Base-by-base conservation (phyloP, 257 asterid genomes). In the Solanum ossicruentum region DNA sequence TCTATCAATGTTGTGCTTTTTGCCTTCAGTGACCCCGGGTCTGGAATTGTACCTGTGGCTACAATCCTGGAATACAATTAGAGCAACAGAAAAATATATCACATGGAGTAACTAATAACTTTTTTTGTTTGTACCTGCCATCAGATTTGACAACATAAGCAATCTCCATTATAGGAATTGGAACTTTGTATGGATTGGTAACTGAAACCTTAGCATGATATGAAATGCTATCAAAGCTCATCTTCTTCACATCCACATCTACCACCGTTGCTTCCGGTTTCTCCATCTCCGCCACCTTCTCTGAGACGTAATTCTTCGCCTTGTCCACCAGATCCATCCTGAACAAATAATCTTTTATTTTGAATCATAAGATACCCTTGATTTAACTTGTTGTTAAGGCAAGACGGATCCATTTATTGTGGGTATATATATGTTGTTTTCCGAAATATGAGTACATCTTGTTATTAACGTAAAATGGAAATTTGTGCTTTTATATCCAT, bases 21-120 rank as follows among this genome's bases (percentile, higher is more conserved):
- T 2, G 89, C 98, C 87, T 92, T 92, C 87, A 95, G 65, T 20
- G 98, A 95, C 0, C 98, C 98, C 0, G 97, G 98, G 36, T 95
- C 98, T 36, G 98, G 97, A 41, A 95, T 79, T 0, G n/a, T 75
- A 2, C 98, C 98, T 5, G 94, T 85, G 1, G 91, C 92, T 7
- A 94, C 88, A 45, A 85, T 91, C 93, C 98, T 95, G 18, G 17
- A 12, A 36, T 32, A 3, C 41, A 4, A 28, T 16, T 13, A 36
- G 6, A 36, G 3, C 36, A 2, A 32, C 3, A 32, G 3, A 32
- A 32, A 32, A 32, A 2, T 32, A 32, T 32, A 32, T 32, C 36
- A 2, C 36, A 32, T 32, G 36, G 36, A 32, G 36, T 32, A 32
- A 32, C 36, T 32, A 32, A 32, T 3, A 32, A 32, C 36, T 32